Conservation (phyloP, 2,329 filamentous ascomycete genomes). For the Aspergillus ibericus region DNA sequence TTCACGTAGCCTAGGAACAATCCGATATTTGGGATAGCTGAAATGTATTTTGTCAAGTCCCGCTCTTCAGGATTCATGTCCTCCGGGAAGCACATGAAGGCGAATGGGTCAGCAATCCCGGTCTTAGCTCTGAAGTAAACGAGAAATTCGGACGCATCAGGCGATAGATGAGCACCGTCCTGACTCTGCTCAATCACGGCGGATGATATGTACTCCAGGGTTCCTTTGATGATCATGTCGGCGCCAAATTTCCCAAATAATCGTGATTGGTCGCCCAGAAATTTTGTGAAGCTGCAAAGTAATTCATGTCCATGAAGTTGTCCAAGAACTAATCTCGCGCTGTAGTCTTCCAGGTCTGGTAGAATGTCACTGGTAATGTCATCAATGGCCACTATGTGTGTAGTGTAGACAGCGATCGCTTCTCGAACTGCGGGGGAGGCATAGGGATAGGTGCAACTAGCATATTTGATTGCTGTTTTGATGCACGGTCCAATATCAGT, state of each 20-base stretch:
- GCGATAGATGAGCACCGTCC: background rate
- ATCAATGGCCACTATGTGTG: background rate
- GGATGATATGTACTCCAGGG: background rate
- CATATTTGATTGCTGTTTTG: background rate
- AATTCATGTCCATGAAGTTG: background rate
- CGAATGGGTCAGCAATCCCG: background rate
- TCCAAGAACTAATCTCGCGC: background rate
- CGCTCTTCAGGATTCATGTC: background rate
- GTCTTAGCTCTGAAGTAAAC: slow-evolving; percentile 3
- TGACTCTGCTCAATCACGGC: background rate
- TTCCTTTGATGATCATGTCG: slow-evolving; percentile 6
- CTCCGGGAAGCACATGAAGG: slow-evolving; percentile 6
- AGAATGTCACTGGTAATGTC: background rate
- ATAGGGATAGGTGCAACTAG: background rate
- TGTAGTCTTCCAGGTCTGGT: background rate
- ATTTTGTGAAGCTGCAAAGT: background rate
- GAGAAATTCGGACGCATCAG: background rate
- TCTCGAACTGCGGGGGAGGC: background rate
- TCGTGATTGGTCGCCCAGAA: background rate
- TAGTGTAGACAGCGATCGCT: background rate
- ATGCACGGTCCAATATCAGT: background rate
- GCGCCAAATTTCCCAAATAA: slow-evolving; percentile 1
- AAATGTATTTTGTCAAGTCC: background rate
- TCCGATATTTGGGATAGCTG: background rate
- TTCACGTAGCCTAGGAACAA: slow-evolving; percentile 2